Conservation (phyloP, 345 rosid species). For the Trapa bicornis region DNA sequence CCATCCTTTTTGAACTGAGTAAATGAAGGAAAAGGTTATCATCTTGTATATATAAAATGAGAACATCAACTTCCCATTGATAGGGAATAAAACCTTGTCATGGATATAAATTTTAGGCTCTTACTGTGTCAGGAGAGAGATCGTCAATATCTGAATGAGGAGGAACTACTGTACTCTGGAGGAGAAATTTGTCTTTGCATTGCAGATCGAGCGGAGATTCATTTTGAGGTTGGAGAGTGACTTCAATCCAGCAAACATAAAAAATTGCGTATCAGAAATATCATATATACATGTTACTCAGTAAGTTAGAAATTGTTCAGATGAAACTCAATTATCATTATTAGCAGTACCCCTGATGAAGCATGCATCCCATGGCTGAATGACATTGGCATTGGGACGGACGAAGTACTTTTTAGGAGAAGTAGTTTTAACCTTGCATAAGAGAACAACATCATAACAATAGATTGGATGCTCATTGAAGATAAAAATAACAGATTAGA, state of each 20-base stretch:
- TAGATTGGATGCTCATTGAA: neutral
- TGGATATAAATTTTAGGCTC: slow-evolving; percentile 11
- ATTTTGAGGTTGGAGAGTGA: slow-evolving; percentile 81
- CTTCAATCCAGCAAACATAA: slow-evolving; percentile 26
- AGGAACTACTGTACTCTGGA: slow-evolving; percentile 73
- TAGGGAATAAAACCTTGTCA: neutral
- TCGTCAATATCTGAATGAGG: slow-evolving; percentile 73
- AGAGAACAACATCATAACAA: neutral
- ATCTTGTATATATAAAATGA: neutral
- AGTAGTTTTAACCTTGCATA: slow-evolving; percentile 39
- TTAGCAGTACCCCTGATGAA: slow-evolving; percentile 26
- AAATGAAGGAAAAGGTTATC: slow-evolving; percentile 1
- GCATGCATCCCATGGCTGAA: slow-evolving; percentile 40
- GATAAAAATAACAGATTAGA: neutral
- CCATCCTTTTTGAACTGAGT: slow-evolving; percentile 69
- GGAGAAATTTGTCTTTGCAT: slow-evolving; percentile 94
- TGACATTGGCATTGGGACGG: slow-evolving; percentile 37
- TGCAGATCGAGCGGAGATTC: slow-evolving; percentile 80
- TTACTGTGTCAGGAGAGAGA: slow-evolving; percentile 73
- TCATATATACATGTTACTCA: neutral
- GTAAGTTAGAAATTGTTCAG: neutral
- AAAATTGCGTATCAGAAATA: slow-evolving; percentile 4
- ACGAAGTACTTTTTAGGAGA: slow-evolving; percentile 50
- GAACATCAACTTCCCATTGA: neutral
- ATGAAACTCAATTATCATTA: neutral